Evolutionary conservation across 1,139 yeast genomes (phyloP).

Genomic region (Yarrowia galli): DNA sequence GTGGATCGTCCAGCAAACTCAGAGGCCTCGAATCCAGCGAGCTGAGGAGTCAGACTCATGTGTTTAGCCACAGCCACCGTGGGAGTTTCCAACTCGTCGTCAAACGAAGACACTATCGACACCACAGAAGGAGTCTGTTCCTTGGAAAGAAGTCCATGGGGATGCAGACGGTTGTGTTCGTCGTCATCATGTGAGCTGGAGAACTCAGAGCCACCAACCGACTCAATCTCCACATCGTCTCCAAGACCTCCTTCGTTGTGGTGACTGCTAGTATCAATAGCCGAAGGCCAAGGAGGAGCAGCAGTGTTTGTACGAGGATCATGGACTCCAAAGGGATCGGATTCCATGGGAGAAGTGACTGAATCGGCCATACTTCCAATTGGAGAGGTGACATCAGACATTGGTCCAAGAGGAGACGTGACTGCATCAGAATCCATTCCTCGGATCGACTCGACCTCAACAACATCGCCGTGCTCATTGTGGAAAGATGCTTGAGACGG

Average conservation of each 20-base stretch:
- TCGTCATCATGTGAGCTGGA: constrained; percentile 10
- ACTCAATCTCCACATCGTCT: constrained; percentile 33
- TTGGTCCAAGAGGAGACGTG: not conserved
- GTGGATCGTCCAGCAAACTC: constrained; percentile 31
- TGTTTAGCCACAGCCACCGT: constrained; percentile 34
- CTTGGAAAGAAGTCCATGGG: not conserved
- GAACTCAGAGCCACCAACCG: constrained; percentile 1
- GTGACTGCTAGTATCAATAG: not conserved
- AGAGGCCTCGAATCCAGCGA: constrained; percentile 22
- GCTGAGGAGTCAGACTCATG: constrained; percentile 26
- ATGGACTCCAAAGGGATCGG: constrained; percentile 26
- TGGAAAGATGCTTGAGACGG: constrained; percentile 29
- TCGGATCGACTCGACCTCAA: constrained; percentile 10
- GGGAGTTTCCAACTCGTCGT: constrained; percentile 25
- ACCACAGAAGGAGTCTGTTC: constrained; percentile 10
- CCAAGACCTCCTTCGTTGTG: constrained; percentile 1
- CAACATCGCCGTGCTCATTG: constrained; percentile 25
- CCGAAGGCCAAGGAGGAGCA: constrained; percentile 32
- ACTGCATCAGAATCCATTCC: not conserved
- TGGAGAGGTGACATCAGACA: not conserved
- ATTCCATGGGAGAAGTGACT: constrained; percentile 15
- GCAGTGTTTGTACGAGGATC: constrained; percentile 30
- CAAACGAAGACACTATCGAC: constrained; percentile 24
- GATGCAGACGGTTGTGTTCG: not conserved
- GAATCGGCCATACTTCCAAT: not conserved